A percentile compares a stretch with the other conserved stretches of the same genome.
These are phyloP conservation scores for Rhynchospora tenuis DNA, from an alignment of 176 grass and related monocot species.

Conservation along the genomic window DNA sequence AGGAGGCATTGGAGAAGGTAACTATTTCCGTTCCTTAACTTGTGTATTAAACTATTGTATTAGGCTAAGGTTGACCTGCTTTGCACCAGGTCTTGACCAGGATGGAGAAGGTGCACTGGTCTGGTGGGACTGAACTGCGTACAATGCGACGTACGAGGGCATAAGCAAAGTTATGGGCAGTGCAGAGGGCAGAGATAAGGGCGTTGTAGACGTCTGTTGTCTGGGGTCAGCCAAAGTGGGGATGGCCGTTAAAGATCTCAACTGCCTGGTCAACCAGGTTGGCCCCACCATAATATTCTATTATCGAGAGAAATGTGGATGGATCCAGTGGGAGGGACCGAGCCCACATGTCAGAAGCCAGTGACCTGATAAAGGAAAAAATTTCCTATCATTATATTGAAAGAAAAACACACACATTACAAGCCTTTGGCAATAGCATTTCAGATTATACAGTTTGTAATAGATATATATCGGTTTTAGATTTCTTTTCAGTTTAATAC, in stretches of 20 bases:
- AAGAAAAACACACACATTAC: background rate
- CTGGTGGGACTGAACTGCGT: constrained; percentile 55
- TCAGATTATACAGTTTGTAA: background rate
- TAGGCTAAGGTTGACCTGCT: constrained; percentile 15
- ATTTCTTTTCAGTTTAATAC: background rate
- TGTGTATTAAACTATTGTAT: too few species aligned
- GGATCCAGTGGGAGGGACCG: constrained; percentile 56
- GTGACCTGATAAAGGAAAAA: constrained; percentile 20
- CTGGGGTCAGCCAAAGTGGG: constrained; percentile 75
- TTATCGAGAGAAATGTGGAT: constrained; percentile 62
- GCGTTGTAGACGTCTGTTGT: constrained; percentile 78
- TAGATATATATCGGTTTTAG: background rate
- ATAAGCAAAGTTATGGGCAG: constrained; percentile 71
- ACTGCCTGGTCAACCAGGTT: constrained; percentile 61
- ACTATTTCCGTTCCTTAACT: too few species aligned
- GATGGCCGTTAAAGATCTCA: constrained; percentile 86
- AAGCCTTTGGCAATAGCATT: background rate
- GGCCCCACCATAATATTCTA: constrained; percentile 71
- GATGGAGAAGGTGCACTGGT: constrained; percentile 69
- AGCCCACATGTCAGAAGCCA: constrained; percentile 60
- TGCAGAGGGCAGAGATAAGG: constrained; percentile 82
- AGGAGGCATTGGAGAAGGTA: too few species aligned
- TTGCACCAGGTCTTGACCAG: constrained; percentile 91
- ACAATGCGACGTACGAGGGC: constrained; percentile 86
- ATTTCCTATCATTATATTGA: too few species aligned